These are phyloP conservation scores for Fusarium oligoseptatum DNA, from an alignment of 2,329 filamentous ascomycete species.

Conservation along the genomic window DNA sequence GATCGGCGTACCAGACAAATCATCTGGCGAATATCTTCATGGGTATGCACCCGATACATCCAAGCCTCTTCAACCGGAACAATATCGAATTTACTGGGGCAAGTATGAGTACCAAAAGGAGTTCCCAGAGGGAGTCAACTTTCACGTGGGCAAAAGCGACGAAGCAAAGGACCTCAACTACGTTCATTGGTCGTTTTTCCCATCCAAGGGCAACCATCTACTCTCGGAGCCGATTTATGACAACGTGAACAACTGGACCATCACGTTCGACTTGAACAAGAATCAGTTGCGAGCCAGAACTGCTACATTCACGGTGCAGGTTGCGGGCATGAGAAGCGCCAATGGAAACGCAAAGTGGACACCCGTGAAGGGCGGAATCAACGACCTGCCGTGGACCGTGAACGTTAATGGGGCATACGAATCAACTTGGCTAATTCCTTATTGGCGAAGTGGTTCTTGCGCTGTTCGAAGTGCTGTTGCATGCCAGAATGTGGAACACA, in stretches of 20 bases:
- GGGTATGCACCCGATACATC: slow-evolving; percentile 63
- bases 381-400: slow-evolving; percentile 45
- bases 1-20: slow-evolving; percentile 60
- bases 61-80: slow-evolving; percentile 63
- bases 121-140: slow-evolving; percentile 69
- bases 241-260: slow-evolving; percentile 70
- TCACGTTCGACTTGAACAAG: slow-evolving; percentile 62
- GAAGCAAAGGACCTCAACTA: slow-evolving; percentile 68
- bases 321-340: slow-evolving; percentile 26
- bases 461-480: slow-evolving; percentile 69
- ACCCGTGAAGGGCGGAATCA: slow-evolving; percentile 7
- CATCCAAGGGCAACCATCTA: slow-evolving; percentile 63
- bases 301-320: slow-evolving; percentile 38
- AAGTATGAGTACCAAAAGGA: slow-evolving; percentile 69
- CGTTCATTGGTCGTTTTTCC: slow-evolving; percentile 74
- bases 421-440: slow-evolving; percentile 68
- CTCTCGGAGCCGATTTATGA: slow-evolving; percentile 57
- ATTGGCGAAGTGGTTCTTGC: slow-evolving; percentile 59
- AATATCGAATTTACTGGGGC: slow-evolving; percentile 72
- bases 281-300: slow-evolving; percentile 52
- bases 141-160: slow-evolving; percentile 65
- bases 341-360: slow-evolving; percentile 41
- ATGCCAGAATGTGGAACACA: slow-evolving; percentile 71
- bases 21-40: slow-evolving; percentile 69
- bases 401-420: slow-evolving; percentile 54